Evolutionary conservation across 1,284 basidiomycete species (phyloP), one percentile per base, ranked within the genome.

Genomic region (Caloboletus firmus): DNA sequence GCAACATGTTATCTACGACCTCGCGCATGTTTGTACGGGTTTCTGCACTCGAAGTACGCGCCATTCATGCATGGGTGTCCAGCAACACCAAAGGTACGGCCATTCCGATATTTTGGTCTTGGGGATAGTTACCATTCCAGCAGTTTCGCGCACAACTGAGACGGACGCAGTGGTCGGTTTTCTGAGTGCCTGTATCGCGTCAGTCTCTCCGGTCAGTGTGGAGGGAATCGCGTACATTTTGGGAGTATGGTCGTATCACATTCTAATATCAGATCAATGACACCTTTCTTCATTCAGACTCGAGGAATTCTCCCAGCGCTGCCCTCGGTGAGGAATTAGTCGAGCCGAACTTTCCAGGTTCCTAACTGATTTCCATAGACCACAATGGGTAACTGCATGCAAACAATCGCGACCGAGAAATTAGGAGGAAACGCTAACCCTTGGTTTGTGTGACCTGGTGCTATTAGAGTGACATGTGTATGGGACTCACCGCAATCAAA

Each of bases 321-420:
- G 7, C 22, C 51, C 11, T 13, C 4, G 10, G 51, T 52, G 22
- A 35, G n/a, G 18, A 22, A 9, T 22, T 32, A 2, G 12, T 18
- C 10, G 30, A 35, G 24, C 28, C 32, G 18, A 20, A 30, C 2
- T 22, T 6, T 36, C 17, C 24, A 26, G 3, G 17, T 35, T 22
- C 28, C 12, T 52, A 13, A 41, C 15, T 3, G 7, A n/a, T 7
- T n/a, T 31, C 12, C 18, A 15, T 22, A 52, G 51, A 52, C 39
- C 3, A 52, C 51, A 11, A 52, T 52, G 51, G 51, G 51, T 8
- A 52, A 52, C 32, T 52, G 51, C 28, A 51, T 52, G 51, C 51
- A 52, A 51, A 52, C 47, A 22, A 42, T 52, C 15, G 32, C 51
- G 9, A 52, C 51, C 8, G 51, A 28, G 12, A 30, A 22, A 2